Conservation (phyloP, 768 basidiomycete species). For the Mycena albidolilacea region DNA sequence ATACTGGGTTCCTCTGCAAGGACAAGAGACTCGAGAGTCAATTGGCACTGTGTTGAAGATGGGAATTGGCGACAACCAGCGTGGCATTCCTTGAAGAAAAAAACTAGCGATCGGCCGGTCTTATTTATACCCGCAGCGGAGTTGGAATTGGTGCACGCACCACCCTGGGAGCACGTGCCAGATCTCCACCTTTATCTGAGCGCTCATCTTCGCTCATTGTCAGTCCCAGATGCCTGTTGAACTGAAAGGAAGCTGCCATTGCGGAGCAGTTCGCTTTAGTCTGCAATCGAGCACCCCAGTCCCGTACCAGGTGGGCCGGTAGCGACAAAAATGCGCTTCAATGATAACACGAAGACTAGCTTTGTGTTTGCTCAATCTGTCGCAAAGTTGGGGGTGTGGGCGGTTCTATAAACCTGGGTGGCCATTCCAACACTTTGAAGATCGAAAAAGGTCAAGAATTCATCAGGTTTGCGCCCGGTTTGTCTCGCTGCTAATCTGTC, state of each 20-base stretch:
- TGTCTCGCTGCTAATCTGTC: background rate
- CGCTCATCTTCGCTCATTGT: background rate
- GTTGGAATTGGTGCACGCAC: slow-evolving; percentile 29
- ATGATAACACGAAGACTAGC: slow-evolving; percentile 46
- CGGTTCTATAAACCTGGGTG: slow-evolving; percentile 79
- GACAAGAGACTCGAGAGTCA: slow-evolving; percentile 53
- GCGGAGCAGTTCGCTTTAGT: slow-evolving; percentile 64
- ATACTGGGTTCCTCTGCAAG: slow-evolving; percentile 61
- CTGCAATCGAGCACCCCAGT: slow-evolving; percentile 70
- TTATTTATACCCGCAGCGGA: background rate
- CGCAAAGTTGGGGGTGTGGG: slow-evolving; percentile 78
- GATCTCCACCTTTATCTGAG: background rate
- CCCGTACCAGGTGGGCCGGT: slow-evolving; percentile 69
- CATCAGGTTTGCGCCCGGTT: slow-evolving; percentile 47
- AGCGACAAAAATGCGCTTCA: background rate
- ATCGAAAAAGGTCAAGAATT: slow-evolving; percentile 67
- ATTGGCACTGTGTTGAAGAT: slow-evolving; percentile 66
- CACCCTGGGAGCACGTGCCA: background rate
- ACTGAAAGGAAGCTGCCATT: slow-evolving; percentile 71
- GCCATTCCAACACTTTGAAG: slow-evolving; percentile 63
- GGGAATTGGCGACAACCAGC: slow-evolving; percentile 57
- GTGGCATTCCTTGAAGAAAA: slow-evolving; percentile 61
- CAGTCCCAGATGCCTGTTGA: slow-evolving; percentile 66
- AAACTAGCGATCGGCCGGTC: background rate
- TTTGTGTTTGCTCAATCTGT: slow-evolving; percentile 80